Evolutionary conservation across 2,329 filamentous ascomycete species (phyloP).

Genomic region (Colletotrichum lini): DNA sequence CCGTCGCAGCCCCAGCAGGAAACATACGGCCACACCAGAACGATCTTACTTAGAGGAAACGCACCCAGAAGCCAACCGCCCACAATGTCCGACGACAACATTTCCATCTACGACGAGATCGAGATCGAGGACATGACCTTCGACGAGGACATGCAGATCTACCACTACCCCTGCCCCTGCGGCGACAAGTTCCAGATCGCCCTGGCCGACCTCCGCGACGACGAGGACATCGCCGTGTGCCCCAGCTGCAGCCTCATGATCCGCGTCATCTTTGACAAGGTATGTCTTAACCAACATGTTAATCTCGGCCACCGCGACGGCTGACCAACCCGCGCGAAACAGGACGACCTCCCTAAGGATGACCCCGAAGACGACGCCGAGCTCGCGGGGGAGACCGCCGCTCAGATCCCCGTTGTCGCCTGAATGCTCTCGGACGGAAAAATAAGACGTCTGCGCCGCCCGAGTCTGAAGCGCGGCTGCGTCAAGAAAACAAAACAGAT

Average conservation of each 20-base stretch:
- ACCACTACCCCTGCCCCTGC: conserved; percentile 97
- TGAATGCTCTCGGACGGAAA: conserved; percentile 45
- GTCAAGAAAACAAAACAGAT: background rate
- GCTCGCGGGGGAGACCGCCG: conserved; percentile 49
- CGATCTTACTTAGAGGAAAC: background rate
- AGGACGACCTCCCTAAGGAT: conserved; percentile 62
- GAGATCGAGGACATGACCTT: conserved; percentile 99
- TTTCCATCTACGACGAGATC: conserved; percentile 95
- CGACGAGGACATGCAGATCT: conserved; percentile 85
- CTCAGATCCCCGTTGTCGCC: conserved; percentile 58
- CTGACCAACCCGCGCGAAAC: background rate
- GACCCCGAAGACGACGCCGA: conserved; percentile 50
- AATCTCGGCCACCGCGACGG: background rate
- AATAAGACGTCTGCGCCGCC: background rate
- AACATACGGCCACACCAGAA: background rate
- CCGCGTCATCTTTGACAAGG: conserved; percentile 89
- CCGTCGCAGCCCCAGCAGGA: background rate
- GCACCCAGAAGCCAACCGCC: background rate
- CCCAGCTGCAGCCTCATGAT: conserved; percentile 99
- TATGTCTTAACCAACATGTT: conserved; percentile 54
- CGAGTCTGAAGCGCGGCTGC: background rate
- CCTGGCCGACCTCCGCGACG: conserved; percentile 87
- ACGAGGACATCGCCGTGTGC: conserved; percentile 95
- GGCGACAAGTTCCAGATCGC: conserved; percentile 96
- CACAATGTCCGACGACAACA: conserved; percentile 74